A percentile compares a stretch with the other conserved stretches of the same genome.
phyloP scores from a whole-genome alignment of 805 yeast species.

The Ogataea zsoltii region DNA sequence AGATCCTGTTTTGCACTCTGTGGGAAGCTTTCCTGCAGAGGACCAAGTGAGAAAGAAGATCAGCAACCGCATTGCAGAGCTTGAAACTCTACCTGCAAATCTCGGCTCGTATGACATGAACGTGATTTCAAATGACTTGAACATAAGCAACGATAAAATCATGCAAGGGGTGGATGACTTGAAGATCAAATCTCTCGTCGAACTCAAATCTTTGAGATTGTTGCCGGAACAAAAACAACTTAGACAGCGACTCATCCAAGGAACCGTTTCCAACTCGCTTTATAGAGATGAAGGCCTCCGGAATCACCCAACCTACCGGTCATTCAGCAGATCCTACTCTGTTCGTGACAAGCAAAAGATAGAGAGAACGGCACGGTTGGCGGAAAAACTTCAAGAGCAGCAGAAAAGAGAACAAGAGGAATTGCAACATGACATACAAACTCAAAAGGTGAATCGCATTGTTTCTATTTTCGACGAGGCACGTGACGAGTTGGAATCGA shows the following conservation, averaged over 20 bases:
- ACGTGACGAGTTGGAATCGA: constrained; percentile 33
- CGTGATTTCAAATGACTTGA: constrained; percentile 33
- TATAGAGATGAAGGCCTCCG: constrained; percentile 51
- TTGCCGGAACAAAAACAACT: constrained; percentile 70
- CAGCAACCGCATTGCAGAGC: constrained; percentile 54
- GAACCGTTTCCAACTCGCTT: constrained; percentile 43
- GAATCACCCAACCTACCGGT: constrained; percentile 55
- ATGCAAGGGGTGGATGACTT: constrained; percentile 52
- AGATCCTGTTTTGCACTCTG: constrained; percentile 40
- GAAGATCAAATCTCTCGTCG: constrained; percentile 67
- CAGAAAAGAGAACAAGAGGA: constrained; percentile 60
- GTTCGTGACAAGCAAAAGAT: constrained; percentile 69
- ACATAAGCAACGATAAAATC: constrained; percentile 43
- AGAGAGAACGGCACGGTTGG: constrained; percentile 72
- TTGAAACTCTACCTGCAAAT: constrained; percentile 69
- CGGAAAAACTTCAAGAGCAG: constrained; percentile 74
- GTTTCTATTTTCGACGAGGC: constrained; percentile 35
- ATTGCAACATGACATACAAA: constrained; percentile 51
- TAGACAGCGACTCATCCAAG: constrained; percentile 56
- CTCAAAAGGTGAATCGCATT: constrained; percentile 45
- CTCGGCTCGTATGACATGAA: constrained; percentile 57
- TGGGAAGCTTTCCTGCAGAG: constrained; percentile 56
- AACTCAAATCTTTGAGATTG: constrained; percentile 65
- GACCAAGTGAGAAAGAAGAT: constrained; percentile 53
- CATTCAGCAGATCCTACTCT: constrained; percentile 69